These are phyloP conservation scores for Thermoascus crustaceus DNA, from an alignment of 2,329 filamentous ascomycete genomes.

Conservation along the genomic window DNA sequence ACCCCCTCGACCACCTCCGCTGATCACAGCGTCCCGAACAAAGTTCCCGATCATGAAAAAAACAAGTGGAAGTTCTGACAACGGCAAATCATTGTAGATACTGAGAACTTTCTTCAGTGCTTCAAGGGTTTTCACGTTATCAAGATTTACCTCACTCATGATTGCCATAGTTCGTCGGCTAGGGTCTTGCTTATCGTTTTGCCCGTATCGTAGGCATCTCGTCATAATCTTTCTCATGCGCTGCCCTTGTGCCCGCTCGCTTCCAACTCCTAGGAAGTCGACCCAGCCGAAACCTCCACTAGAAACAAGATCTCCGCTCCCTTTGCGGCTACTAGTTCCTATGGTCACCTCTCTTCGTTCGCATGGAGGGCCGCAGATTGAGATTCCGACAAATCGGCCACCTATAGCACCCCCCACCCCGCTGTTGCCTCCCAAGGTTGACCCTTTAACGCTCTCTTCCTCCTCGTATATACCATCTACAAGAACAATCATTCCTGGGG, in stretches of 20 bases:
- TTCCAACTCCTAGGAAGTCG: slow-evolving; percentile 87
- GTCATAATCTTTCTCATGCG: slow-evolving; percentile 77
- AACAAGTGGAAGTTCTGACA: slow-evolving; percentile 60
- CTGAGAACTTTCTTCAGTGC: slow-evolving; percentile 72
- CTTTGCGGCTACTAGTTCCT: slow-evolving; percentile 52
- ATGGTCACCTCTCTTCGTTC: slow-evolving; percentile 75
- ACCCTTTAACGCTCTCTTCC: slow-evolving; percentile 61
- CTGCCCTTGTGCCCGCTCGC: slow-evolving; percentile 71
- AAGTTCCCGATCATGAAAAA: slow-evolving; percentile 88
- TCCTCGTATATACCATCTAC: slow-evolving; percentile 96
- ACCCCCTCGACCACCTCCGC: slow-evolving; percentile 62
- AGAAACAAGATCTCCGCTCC: slow-evolving; percentile 35
- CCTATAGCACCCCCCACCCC: slow-evolving; percentile 86
- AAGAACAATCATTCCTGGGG: slow-evolving; percentile 90
- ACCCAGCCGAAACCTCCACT: slow-evolving; percentile 92
- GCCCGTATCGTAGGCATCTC: slow-evolving; percentile 47
- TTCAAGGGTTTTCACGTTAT: slow-evolving; percentile 71
- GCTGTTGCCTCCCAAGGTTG: slow-evolving; percentile 63
- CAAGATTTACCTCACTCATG: slow-evolving; percentile 77
- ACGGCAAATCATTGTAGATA: slow-evolving; percentile 59
- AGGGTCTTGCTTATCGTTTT: slow-evolving; percentile 21
- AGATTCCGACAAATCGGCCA: slow-evolving; percentile 85
- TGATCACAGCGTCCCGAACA: slow-evolving; percentile 48
- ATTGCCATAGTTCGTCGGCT: slow-evolving; percentile 55
- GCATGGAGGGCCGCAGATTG: slow-evolving; percentile 83